Base-by-base conservation (phyloP, 345 rosid genomes). In the Eucalyptus marginata region DNA sequence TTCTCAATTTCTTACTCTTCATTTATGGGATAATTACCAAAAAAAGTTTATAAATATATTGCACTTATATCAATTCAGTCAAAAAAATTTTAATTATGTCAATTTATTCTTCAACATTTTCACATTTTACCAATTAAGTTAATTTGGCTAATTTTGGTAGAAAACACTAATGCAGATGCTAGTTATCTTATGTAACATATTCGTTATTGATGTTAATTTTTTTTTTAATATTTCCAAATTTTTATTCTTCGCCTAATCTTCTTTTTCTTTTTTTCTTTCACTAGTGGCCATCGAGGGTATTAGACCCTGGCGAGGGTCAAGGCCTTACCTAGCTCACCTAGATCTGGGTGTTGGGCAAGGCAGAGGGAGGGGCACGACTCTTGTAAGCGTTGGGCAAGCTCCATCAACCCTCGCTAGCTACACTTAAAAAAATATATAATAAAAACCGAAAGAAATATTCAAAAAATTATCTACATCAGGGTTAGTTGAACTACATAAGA, bases 161-260 rank as follows among this genome's bases (percentile, higher is more conserved):
- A 59, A 59, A 59, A 5, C 0, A 13, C 8, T 59, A 27, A 27
- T 1, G 16, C 0, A 27, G 0, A 59, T 13, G 2, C 0, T 0
- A 0, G 7, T 27, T 6, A 5, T 59, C 14, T 59, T 12, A 5
- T 27, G 7, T 27, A 5, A 13, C 31, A 59, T 25, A 3, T 3
- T 27, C 4, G 7, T 27, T 6, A 13, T 13, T 59, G n/a, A 59
- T 29, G 14, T 59, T 4, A 7, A 59, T 1, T 16, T 4, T 3
- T 59, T 36, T 59, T 59, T 27, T 59, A 27, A 59, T 59, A 59
- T 59, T 59, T 10, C n/a, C 0, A 5, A 27, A 59, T 59, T 27
- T 59, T 54, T 54, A 18, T 54, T 59, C 13, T 59, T 27, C 16
- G 0, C 14, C 4, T 59, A 27, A 27, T 59, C 66, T 59, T 59